These are phyloP conservation scores for Irpex sp. DNA, from an alignment of 1,284 basidiomycete genomes.

Conservation along the genomic window DNA sequence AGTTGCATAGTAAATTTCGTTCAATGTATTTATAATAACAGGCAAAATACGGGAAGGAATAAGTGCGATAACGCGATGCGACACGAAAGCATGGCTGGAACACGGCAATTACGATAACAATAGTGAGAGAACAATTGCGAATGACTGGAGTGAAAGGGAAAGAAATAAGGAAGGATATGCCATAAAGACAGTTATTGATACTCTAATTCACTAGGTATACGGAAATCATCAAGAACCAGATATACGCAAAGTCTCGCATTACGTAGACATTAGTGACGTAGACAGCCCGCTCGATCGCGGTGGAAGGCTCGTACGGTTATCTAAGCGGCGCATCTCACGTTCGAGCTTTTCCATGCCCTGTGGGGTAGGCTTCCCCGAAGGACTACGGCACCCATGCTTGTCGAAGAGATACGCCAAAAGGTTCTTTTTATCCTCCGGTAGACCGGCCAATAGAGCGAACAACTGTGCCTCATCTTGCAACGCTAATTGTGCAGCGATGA, in stretches of 20 bases:
- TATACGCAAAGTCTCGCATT: background rate
- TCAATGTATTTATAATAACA: background rate
- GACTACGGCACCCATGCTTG: slow-evolving; percentile 68
- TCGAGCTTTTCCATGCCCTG: slow-evolving; percentile 62
- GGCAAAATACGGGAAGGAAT: background rate
- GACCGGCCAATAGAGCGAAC: slow-evolving; percentile 72
- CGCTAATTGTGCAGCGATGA: slow-evolving; percentile 77
- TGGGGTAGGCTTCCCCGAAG: slow-evolving; percentile 16
- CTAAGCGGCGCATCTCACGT: slow-evolving; percentile 72
- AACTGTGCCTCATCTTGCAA: slow-evolving; percentile 77
- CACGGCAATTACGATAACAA: background rate
- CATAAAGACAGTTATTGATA: background rate
- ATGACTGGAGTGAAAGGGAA: background rate
- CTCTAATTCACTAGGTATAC: background rate
- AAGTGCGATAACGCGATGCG: background rate
- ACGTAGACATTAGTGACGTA: slow-evolving; percentile 1
- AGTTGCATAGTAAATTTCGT: background rate
- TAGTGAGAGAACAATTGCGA: background rate
- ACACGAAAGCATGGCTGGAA: background rate
- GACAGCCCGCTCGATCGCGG: background rate
- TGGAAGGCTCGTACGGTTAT: slow-evolving; percentile 48
- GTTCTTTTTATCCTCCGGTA: slow-evolving; percentile 84
- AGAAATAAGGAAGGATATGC: background rate
- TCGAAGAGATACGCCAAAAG: slow-evolving; percentile 82
- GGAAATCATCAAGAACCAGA: background rate